phyloP scores from a whole-genome alignment of 306 rosid species.

The Cicer pinnatifidum region DNA sequence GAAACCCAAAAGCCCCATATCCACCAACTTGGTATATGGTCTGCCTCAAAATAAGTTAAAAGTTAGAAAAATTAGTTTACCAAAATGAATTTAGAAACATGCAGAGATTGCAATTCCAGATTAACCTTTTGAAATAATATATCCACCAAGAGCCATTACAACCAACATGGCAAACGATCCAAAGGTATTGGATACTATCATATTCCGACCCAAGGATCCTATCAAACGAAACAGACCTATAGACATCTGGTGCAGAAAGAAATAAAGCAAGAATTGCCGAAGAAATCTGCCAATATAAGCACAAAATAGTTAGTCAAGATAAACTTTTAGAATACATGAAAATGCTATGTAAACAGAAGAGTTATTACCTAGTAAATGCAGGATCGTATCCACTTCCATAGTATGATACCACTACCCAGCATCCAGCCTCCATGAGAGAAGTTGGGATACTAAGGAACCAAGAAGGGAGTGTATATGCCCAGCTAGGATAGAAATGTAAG shows the following conservation, averaged over 20 bases:
- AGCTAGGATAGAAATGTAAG: constrained; percentile 93
- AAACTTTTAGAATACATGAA: constrained; percentile 38
- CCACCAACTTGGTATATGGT: constrained; percentile 91
- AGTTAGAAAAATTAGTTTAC: constrained; percentile 35
- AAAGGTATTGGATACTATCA: constrained; percentile 96
- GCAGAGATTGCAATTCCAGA: constrained; percentile 33
- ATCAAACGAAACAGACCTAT: constrained; percentile 90
- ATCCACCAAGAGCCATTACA: constrained; percentile 98
- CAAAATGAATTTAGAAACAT: constrained; percentile 36
- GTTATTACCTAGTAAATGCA: constrained; percentile 73
- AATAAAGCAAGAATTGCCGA: constrained; percentile 77
- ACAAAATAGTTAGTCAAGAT: constrained; percentile 43
- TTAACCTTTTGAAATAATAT: constrained; percentile 84
- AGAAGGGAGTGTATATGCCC: constrained; percentile 93
- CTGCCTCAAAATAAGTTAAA: constrained; percentile 56
- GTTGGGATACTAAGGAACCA: constrained; percentile 87
- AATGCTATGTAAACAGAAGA: constrained; percentile 40
- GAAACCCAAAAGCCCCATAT: constrained; percentile 99
- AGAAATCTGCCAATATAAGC: constrained; percentile 68
- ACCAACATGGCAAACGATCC: constrained; percentile 99
- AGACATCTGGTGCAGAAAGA: constrained; percentile 97
- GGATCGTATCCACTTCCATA: constrained; percentile 95
- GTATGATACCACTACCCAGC: constrained; percentile 93
- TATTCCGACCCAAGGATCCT: constrained; percentile 97
- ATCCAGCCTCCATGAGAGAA: constrained; percentile 89